Base-by-base conservation (phyloP, 495 filamentous ascomycete genomes). In the Polyplosphaeria fusca region DNA sequence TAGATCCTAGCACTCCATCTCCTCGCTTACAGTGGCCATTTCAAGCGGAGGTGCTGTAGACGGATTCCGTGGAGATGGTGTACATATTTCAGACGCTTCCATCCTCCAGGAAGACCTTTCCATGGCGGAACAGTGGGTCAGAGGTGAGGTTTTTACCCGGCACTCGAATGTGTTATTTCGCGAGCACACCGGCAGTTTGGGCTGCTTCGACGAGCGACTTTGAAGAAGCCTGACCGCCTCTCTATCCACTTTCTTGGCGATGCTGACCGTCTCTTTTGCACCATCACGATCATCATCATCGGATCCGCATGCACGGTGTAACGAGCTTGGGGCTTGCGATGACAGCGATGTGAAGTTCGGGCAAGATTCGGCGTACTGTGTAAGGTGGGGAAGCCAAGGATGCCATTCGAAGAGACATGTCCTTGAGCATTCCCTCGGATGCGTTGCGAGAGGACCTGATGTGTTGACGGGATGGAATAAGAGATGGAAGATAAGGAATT, bases 21-120 rank as follows among this genome's bases (percentile, higher is more conserved):
- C 20, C 9, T 19, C 39, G 39, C 5, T 25, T n/a, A n/a, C n/a
- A n/a, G n/a, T n/a, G n/a, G n/a, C n/a, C n/a, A n/a, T 18, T 9
- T 9, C 50, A 40, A 46, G 40, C 52, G 52, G 52, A 55, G 40
- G 40, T 55, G 40, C 28, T 38, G 45, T 25, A 55, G 22, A 18
- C 1, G 14, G 9, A 5, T 41, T 40, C 52, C 52, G 41, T 47
- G 52, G 52, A 55, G 41, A 55, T 46, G 26, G 16, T 5, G 5
- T 45, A 43, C 50, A 53, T 39, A 55, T 22, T 26, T 28, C 37
- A 27, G 41, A 23, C 37, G 14, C 19, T 14, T 14, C 14, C 30
- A 35, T 7, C 7, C 28, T 47, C 41, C 22, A 30, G 28, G 14
- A 18, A 14, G 13, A 26, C 35, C 3, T 19, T 23, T 23, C 22